Evolutionary conservation across 2,329 filamentous ascomycete species (phyloP).

Genomic region (Colletotrichum spinosum): DNA sequence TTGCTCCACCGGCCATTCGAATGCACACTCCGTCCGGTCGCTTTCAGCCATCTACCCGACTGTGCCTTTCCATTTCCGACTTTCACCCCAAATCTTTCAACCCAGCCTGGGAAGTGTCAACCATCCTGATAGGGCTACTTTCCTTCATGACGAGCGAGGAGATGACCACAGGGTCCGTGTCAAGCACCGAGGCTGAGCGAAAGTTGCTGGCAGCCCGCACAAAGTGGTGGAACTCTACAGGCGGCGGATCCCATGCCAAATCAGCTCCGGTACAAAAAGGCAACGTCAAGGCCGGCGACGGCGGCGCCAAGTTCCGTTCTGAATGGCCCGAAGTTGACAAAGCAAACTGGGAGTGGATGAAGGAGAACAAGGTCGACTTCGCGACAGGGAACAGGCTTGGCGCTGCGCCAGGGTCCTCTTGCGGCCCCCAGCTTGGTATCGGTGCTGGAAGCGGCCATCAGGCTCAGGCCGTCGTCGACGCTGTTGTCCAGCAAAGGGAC

Average conservation of each 20-base stretch:
- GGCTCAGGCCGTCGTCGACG: slow-evolving; percentile 81
- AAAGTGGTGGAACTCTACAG: slow-evolving; percentile 97
- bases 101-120: slow-evolving; percentile 97
- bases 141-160: slow-evolving; percentile 99
- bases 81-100: slow-evolving; percentile 99
- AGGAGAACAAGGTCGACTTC: slow-evolving; percentile 81
- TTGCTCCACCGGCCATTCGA: slow-evolving; percentile 95
- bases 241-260: slow-evolving; percentile 78
- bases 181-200: slow-evolving; percentile 80
- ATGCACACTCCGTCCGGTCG: slow-evolving; percentile 98
- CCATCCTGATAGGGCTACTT: slow-evolving; percentile 91
- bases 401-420: slow-evolving; percentile 54
- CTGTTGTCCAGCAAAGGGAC: slow-evolving; percentile 78
- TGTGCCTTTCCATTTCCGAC: slow-evolving; percentile 96
- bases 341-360: slow-evolving; percentile 95
- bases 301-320: slow-evolving; percentile 86
- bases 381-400: slow-evolving; percentile 77
- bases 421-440: slow-evolving; percentile 69
- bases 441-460: slow-evolving; percentile 70
- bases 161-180: slow-evolving; percentile 95
- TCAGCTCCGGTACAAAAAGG: slow-evolving; percentile 70
- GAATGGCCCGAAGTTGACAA: slow-evolving; percentile 92
- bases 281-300: slow-evolving; percentile 91
- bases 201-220: slow-evolving; percentile 81
- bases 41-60: slow-evolving; percentile 90